These are phyloP conservation scores for Heterobasidion irregulare DNA, from an alignment of 1,284 basidiomycete species.

Conservation along the genomic window DNA sequence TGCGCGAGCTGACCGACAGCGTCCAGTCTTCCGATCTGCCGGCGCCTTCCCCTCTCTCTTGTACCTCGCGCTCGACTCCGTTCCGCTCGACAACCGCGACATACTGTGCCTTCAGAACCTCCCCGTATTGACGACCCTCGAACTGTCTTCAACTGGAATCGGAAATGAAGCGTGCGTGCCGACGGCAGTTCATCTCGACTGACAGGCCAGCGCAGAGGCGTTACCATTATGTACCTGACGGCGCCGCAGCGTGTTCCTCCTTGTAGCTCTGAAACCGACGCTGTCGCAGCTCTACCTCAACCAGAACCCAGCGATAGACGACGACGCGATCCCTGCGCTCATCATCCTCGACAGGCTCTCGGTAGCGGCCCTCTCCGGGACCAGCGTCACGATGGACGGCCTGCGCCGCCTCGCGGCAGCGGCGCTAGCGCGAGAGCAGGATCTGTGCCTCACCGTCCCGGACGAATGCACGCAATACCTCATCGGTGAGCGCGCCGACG, in stretches of 20 bases:
- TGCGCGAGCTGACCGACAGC: constrained; percentile 1
- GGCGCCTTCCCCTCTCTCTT: constrained; percentile 43
- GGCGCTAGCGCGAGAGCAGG: constrained; percentile 24
- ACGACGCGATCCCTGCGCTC: constrained; percentile 49
- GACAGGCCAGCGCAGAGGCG: too few species aligned
- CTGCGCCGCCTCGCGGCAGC: constrained; percentile 38
- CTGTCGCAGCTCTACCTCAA: constrained; percentile 43
- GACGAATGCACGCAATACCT: constrained; percentile 43
- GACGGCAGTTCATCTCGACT: not conserved
- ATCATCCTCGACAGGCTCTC: constrained; percentile 35
- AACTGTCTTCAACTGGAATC: constrained; percentile 46
- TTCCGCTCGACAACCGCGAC: constrained; percentile 37
- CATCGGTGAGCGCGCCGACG: constrained; percentile 25
- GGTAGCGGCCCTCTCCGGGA: constrained; percentile 44
- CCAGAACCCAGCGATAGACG: constrained; percentile 40
- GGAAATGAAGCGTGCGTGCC: constrained; percentile 51
- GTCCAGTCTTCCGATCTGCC: constrained; percentile 39
- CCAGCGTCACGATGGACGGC: constrained; percentile 45
- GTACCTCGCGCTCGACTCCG: constrained; percentile 37
- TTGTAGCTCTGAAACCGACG: constrained; percentile 44
- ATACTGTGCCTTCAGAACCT: constrained; percentile 44
- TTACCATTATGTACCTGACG: too few species aligned
- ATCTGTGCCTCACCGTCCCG: constrained; percentile 43
- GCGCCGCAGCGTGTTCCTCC: constrained; percentile 40
- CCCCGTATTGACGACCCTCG: constrained; percentile 37